Evolutionary conservation across 352 stramenopile species (phyloP).

Genomic region (Phytophthora meadii): DNA sequence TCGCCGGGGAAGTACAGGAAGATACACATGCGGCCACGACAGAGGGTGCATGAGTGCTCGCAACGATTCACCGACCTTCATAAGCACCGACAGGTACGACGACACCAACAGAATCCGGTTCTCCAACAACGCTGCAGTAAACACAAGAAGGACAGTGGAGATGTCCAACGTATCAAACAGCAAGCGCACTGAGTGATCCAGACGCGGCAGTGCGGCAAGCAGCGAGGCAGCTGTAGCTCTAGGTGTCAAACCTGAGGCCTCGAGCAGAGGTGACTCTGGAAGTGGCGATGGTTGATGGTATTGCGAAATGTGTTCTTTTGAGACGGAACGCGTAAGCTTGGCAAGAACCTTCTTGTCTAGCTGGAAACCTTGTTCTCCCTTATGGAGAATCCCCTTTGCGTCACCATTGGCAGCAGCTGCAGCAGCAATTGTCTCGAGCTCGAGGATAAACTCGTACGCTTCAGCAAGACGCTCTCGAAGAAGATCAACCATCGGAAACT

Average conservation of each 20-base stretch:
- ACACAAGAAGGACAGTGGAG: constrained; percentile 75
- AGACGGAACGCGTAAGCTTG: constrained; percentile 75
- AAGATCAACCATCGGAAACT: constrained; percentile 81
- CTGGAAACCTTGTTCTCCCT: constrained; percentile 51
- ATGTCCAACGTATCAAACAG: constrained; percentile 86
- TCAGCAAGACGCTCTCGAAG: constrained; percentile 82
- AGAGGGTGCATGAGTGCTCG: constrained; percentile 87
- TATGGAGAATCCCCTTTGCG: constrained; percentile 17
- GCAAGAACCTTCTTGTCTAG: constrained; percentile 83
- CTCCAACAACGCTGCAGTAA: constrained; percentile 81
- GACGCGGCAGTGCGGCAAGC: constrained; percentile 56
- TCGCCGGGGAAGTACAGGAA: constrained; percentile 75
- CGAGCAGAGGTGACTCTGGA: constrained; percentile 43
- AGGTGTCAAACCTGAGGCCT: constrained; percentile 36
- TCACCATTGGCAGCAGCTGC: constrained; percentile 33
- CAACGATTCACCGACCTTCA: constrained; percentile 82
- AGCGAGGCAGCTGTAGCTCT: constrained; percentile 44
- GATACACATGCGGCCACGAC: constrained; percentile 89
- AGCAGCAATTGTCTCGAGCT: constrained; percentile 65
- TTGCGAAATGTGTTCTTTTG: constrained; percentile 67
- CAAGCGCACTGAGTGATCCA: constrained; percentile 81
- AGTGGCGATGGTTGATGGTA: constrained; percentile 49
- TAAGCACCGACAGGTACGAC: constrained; percentile 80
- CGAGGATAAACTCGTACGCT: constrained; percentile 84
- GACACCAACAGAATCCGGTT: constrained; percentile 86